Percentiles rank a stretch among this genome's conserved stretches.
These are phyloP conservation scores for Naegleria lovaniensis DNA, from an alignment of 208 protist species.

Conservation along the genomic window DNA sequence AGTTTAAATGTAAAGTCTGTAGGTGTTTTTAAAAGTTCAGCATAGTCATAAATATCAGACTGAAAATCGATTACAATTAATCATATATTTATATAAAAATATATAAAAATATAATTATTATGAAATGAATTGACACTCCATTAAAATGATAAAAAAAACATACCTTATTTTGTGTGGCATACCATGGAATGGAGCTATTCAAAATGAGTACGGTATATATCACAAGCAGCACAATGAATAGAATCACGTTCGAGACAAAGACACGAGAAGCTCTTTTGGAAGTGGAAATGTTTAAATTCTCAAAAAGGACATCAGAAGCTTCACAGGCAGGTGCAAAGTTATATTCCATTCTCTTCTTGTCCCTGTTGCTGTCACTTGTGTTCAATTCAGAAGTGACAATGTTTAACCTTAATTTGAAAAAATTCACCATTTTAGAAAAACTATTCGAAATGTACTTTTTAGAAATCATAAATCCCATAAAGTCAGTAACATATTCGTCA, in stretches of 20 bases:
- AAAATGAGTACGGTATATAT: neutral
- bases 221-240: neutral
- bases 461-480: neutral
- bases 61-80: too few relatives aligned
- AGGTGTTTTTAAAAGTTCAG: neutral
- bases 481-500: neutral
- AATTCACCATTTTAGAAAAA: neutral
- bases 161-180: neutral
- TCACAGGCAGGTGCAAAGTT: neutral
- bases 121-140: too few relatives aligned
- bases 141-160: neutral
- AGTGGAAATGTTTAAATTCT: neutral
- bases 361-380: too few relatives aligned
- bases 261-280: too few relatives aligned
- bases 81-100: neutral
- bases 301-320: neutral
- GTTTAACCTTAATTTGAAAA: neutral
- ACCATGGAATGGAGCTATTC: neutral
- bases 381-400: neutral
- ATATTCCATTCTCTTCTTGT: too few relatives aligned
- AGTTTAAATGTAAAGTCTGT: neutral
- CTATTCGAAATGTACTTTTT: neutral
- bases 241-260: neutral
- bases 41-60: neutral
- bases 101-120: too few relatives aligned